Percentiles rank a stretch among this genome's conserved stretches.
Conservation (phyloP, 176 grass and related monocot species). For the Triticum aestivum region IWGSC_CS_RefSeq_v2.1 NC_057794.1:511205737-511206236, state of each 20-base stretch:
- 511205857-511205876: background rate
- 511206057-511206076: constrained; percentile 72
- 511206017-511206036: constrained; percentile 64
- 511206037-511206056: constrained; percentile 44
- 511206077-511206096: constrained; percentile 76
- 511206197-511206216: constrained; percentile 46
- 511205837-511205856: background rate
- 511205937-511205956: constrained; percentile 46
- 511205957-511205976: constrained; percentile 78
- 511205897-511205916: constrained; percentile 57
- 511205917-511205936: constrained; percentile 69
- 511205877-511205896: too few relatives aligned
- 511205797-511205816: too few relatives aligned
- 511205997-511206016: constrained; percentile 29
- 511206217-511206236: constrained; percentile 62
- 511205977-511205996: constrained; percentile 63
- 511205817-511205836: too few relatives aligned
- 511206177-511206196: constrained; percentile 45
- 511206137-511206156: constrained; percentile 94
- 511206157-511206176: constrained; percentile 59
- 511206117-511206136: constrained; percentile 74
- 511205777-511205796: too few relatives aligned
- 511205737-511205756: too few relatives aligned
- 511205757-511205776: too few relatives aligned
- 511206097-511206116: constrained; percentile 55